These are phyloP conservation scores for Phytophthora constricta DNA, from an alignment of 352 stramenopile genomes.

Conservation along the genomic window DNA sequence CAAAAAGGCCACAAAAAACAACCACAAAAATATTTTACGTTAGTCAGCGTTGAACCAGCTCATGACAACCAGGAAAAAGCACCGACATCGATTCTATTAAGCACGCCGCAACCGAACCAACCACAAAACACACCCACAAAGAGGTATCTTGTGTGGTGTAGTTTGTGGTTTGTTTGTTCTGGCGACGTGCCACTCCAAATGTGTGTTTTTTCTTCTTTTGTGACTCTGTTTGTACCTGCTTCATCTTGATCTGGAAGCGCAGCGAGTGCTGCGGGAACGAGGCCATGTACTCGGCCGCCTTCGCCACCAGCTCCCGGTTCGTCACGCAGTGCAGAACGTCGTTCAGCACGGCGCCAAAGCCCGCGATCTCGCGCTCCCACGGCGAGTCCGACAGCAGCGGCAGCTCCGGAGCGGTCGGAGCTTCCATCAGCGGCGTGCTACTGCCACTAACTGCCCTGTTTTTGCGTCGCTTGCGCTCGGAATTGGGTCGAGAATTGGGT, in stretches of 20 bases:
- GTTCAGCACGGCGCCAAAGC: conserved; percentile 75
- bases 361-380: conserved; percentile 78
- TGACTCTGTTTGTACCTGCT: conserved; percentile 64
- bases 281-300: conserved; percentile 79
- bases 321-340: conserved; percentile 75
- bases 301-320: conserved; percentile 72
- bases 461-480: conserved; percentile 29
- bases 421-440: no score
- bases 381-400: conserved; percentile 68
- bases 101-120: conserved; percentile 14
- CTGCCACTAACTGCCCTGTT: conserved; percentile 20
- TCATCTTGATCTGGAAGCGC: conserved; percentile 89
- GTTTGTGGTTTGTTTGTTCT: conserved; percentile 3
- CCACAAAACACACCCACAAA: conserved; percentile 4
- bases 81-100: conserved; percentile 44
- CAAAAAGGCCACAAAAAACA: no score
- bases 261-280: conserved; percentile 73
- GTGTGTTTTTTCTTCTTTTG: conserved; percentile 3
- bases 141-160: not conserved
- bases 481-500: no score
- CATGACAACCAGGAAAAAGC: conserved; percentile 12
- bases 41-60: conserved; percentile 21
- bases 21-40: conserved; percentile 12
- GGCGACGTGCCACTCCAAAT: no score
- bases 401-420: no score